Percentiles rank a stretch among this genome's conserved stretches.
phyloP scores from a whole-genome alignment of 768 basidiomycete genomes.

The Hortiboletus flavorubellus region DNA sequence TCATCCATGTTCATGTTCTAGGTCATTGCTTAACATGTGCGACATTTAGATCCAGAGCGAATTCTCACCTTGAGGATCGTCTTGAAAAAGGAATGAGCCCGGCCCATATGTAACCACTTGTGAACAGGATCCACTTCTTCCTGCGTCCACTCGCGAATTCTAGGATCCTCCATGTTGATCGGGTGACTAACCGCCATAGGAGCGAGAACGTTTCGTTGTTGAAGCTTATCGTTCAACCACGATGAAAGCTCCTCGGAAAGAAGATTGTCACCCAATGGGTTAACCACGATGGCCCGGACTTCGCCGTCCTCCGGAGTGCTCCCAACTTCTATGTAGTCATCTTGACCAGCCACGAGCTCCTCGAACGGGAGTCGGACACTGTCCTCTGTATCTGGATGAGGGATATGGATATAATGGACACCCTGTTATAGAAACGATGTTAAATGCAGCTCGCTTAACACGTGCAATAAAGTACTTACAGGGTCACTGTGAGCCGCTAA shows the following conservation, averaged over 20 bases:
- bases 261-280: constrained; percentile 21
- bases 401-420: constrained; percentile 27
- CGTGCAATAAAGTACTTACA: constrained; percentile 12
- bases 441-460: background rate
- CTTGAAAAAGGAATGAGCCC: constrained; percentile 25
- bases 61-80: constrained; percentile 25
- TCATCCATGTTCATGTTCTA: constrained; percentile 22
- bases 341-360: constrained; percentile 18
- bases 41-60: background rate
- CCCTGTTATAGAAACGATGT: constrained; percentile 13
- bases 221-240: constrained; percentile 29
- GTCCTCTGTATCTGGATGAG: constrained; percentile 17
- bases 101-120: constrained; percentile 38
- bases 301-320: constrained; percentile 16
- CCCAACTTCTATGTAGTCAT: constrained; percentile 22
- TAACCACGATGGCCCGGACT: constrained; percentile 15
- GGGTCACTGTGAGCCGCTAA: constrained; percentile 25
- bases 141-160: constrained; percentile 40
- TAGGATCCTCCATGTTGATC: constrained; percentile 32
- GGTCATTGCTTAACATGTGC: background rate
- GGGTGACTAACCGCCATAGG: constrained; percentile 18
- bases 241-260: constrained; percentile 35
- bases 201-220: constrained; percentile 18
- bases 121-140: constrained; percentile 36
- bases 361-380: constrained; percentile 21